Evolutionary conservation across 2,329 filamentous ascomycete genomes (phyloP).

Genomic region (Xylaria sp.): DNA sequence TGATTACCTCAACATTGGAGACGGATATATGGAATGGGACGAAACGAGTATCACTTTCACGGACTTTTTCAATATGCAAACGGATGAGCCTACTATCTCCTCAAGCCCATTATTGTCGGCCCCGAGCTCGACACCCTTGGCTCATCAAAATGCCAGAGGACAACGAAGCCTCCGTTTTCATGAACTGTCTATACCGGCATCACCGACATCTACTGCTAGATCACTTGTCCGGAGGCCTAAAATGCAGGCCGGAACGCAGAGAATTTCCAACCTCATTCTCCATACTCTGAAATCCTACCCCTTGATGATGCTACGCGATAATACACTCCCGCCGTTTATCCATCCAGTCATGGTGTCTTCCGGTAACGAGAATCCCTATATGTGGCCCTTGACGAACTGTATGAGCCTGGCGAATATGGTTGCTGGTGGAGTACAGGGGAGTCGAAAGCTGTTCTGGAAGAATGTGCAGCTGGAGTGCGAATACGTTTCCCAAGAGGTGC

Average conservation of each 20-base stretch:
- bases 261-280: not conserved
- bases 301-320: not conserved
- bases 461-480: conserved; percentile 57
- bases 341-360: not conserved
- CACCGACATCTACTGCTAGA: not conserved
- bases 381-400: not conserved
- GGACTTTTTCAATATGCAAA: not conserved
- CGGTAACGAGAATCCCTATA: not conserved
- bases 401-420: conserved; percentile 50
- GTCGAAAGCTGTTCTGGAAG: conserved; percentile 56
- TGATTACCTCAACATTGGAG: not conserved
- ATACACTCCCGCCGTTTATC: not conserved
- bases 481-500: conserved; percentile 50
- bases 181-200: not conserved
- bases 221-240: not conserved
- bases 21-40: not conserved
- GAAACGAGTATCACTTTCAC: not conserved
- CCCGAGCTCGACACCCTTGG: not conserved
- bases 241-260: not conserved
- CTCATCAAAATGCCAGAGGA: not conserved
- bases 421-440: conserved; percentile 42
- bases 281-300: not conserved
- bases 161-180: not conserved
- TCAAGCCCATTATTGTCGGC: not conserved
- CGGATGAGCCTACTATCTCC: no score